These are phyloP conservation scores for Scenedesmus sp. DNA, from an alignment of 163 green algal species.

Conservation along the genomic window DNA sequence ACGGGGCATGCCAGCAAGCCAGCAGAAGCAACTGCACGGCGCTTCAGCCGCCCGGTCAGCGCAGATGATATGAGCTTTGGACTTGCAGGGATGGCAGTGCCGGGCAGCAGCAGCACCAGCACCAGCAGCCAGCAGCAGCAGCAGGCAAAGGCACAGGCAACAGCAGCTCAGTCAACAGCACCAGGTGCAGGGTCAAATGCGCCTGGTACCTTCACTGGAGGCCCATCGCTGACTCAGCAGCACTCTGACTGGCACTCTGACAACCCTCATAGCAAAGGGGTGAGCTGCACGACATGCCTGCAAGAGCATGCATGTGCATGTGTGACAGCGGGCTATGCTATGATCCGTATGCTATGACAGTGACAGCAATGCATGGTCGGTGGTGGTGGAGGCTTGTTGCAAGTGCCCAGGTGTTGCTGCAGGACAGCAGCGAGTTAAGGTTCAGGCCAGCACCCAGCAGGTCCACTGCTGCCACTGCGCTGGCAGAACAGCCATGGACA, in stretches of 20 bases:
- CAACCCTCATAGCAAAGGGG: conserved; percentile 7
- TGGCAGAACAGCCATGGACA: background rate
- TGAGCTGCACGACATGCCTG: background rate
- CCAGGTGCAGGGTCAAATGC: background rate
- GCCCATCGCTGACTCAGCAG: background rate
- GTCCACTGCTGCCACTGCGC: background rate
- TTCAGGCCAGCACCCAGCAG: too few species aligned
- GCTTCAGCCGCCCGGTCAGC: background rate
- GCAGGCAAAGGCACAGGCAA: background rate
- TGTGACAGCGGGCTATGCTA: background rate
- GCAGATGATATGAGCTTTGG: conserved; percentile 11
- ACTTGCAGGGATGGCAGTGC: background rate
- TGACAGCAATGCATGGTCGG: too few species aligned
- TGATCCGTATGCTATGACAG: too few species aligned
- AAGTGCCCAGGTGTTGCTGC: too few species aligned
- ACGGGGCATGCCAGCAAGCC: background rate
- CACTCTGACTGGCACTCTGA: conserved; percentile 37
- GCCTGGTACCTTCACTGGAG: conserved; percentile 32
- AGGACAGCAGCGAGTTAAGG: too few species aligned
- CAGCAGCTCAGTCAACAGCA: background rate
- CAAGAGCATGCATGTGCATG: background rate
- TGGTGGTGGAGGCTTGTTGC: too few species aligned
- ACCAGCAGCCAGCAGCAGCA: background rate
- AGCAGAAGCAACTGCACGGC: background rate
- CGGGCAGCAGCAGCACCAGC: background rate